Percentiles rank a stretch among this genome's conserved stretches.
These are phyloP conservation scores for Basidiobolus meristosporus DNA, from an alignment of 371 early-diverging fungal species.

Conservation along the genomic window DNA sequence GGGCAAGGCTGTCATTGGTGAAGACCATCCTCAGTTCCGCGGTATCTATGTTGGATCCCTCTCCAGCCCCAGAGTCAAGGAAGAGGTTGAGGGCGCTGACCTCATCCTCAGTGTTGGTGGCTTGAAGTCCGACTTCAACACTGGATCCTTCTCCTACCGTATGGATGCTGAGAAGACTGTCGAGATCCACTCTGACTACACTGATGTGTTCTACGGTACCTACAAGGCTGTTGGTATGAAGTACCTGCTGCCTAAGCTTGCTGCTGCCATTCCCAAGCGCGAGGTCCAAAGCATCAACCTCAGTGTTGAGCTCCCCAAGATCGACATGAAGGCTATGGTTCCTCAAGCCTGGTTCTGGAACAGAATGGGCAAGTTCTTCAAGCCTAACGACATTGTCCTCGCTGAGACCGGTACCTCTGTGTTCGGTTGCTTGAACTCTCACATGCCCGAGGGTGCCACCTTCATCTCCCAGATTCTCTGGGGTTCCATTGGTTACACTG, in stretches of 20 bases:
- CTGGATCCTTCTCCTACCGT: constrained; percentile 9
- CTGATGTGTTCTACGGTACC: constrained; percentile 1
- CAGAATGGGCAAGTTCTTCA: constrained; percentile 11
- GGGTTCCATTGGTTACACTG: constrained; percentile 20
- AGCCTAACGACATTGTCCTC: constrained; percentile 13
- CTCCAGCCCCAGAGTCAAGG: no score
- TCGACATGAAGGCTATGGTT: constrained; percentile 2
- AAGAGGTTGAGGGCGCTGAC: constrained; percentile 15
- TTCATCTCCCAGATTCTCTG: constrained; percentile 17
- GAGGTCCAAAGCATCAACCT: no score
- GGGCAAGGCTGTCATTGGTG: constrained; percentile 20
- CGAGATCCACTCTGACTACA: constrained; percentile 1
- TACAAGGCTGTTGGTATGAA: no score
- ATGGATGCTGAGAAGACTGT: constrained; percentile 1
- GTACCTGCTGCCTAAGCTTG: no score
- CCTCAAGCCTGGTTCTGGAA: constrained; percentile 20
- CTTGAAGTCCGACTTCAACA: no score
- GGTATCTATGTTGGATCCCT: constrained; percentile 19
- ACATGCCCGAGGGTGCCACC: constrained; percentile 10
- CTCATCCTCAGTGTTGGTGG: constrained; percentile 20
- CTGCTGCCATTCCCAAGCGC: no score
- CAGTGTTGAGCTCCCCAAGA: no score
- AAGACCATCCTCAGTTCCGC: constrained; percentile 10
- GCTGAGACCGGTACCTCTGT: constrained; percentile 27
- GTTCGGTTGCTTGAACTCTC: constrained; percentile 16